Percentiles rank a stretch among this genome's conserved stretches.
Conservation (phyloP, 495 filamentous ascomycete species). For the Schizothecium vesticola region DNA sequence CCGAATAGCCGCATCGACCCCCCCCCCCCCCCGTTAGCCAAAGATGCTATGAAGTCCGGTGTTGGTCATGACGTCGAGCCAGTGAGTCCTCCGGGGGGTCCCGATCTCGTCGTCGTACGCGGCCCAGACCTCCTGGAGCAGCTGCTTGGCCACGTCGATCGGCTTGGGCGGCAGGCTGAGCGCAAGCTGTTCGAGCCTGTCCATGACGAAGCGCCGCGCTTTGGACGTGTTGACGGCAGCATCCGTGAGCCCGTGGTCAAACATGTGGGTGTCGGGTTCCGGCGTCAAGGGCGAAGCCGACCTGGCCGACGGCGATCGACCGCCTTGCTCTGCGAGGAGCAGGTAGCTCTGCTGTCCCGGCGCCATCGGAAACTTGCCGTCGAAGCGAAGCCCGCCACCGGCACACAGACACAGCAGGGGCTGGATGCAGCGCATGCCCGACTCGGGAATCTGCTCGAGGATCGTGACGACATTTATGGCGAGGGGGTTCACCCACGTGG, state of each 20-base stretch:
- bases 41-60: slow-evolving; percentile 31
- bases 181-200: slow-evolving; percentile 25
- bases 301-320: not conserved
- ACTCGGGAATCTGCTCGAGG: slow-evolving; percentile 18
- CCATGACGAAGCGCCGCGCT: slow-evolving; percentile 26
- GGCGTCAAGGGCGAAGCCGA: not conserved
- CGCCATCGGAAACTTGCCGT: slow-evolving; percentile 20
- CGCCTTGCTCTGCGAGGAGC: slow-evolving; percentile 10
- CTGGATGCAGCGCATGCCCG: slow-evolving; percentile 28
- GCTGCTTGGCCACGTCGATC: slow-evolving; percentile 29
- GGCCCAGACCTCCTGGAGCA: slow-evolving; percentile 27
- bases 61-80: slow-evolving; percentile 32
- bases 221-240: slow-evolving; percentile 20
- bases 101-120: slow-evolving; percentile 31
- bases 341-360: slow-evolving; percentile 15
- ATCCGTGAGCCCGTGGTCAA: slow-evolving; percentile 10
- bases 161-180: slow-evolving; percentile 30
- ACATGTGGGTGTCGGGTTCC: not conserved
- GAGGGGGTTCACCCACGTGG: slow-evolving; percentile 22
- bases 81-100: slow-evolving; percentile 25
- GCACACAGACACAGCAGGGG: slow-evolving; percentile 32
- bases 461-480: slow-evolving; percentile 25
- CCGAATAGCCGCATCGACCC: not conserved
- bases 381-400: slow-evolving; percentile 28
- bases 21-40: slow-evolving; percentile 24